Percentiles rank a stretch among this genome's conserved stretches.
Conservation (phyloP, 805 yeast species). For the Metschnikowia bowlesiae region DNA sequence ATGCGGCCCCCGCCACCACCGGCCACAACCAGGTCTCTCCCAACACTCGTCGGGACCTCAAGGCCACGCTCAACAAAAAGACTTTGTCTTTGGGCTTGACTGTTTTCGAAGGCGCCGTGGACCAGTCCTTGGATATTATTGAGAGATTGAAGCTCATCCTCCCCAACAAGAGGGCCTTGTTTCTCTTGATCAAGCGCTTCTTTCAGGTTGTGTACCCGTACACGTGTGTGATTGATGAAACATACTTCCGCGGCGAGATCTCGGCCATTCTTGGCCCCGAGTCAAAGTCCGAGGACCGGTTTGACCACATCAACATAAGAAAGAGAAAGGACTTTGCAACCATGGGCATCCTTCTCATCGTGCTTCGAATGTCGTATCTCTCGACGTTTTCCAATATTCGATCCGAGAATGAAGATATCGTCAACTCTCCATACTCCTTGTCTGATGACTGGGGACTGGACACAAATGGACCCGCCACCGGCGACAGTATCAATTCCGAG, state of each 20-base stretch:
- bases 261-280: slow-evolving; percentile 38
- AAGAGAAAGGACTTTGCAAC: slow-evolving; percentile 44
- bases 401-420: slow-evolving; percentile 11
- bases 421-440: slow-evolving; percentile 3
- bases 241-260: slow-evolving; percentile 32
- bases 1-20: not conserved
- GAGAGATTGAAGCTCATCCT: slow-evolving; percentile 17
- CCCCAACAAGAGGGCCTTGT: slow-evolving; percentile 15
- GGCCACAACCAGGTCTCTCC: not conserved
- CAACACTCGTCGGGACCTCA: slow-evolving; percentile 3
- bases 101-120: slow-evolving; percentile 26
- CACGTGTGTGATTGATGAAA: slow-evolving; percentile 21
- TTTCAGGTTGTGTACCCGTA: slow-evolving; percentile 18
- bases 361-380: slow-evolving; percentile 52
- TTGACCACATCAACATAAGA: slow-evolving; percentile 26
- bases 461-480: not conserved
- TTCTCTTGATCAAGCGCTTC: slow-evolving; percentile 16
- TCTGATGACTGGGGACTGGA: not conserved
- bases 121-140: slow-evolving; percentile 21
- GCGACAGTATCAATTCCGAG: not conserved
- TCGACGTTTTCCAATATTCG: slow-evolving; percentile 30
- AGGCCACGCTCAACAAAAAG: slow-evolving; percentile 22
- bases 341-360: slow-evolving; percentile 49
- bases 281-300: slow-evolving; percentile 8
- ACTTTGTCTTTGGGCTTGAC: slow-evolving; percentile 34